These are phyloP conservation scores for Puccinia hordei DNA, from an alignment of 1,284 basidiomycete genomes.

Conservation along the genomic window DNA sequence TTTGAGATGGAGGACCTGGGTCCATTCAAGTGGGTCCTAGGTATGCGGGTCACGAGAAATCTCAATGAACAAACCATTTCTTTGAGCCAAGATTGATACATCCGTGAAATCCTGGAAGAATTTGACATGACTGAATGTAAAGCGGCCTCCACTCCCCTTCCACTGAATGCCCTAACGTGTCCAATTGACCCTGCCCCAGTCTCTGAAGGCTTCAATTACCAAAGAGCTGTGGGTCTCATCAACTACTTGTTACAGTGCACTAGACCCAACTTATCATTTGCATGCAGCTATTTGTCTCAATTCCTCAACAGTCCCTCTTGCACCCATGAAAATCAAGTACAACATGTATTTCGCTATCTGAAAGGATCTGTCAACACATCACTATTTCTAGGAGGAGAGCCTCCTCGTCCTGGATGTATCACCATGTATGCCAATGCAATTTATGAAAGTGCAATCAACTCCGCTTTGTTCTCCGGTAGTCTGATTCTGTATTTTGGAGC, in stretches of 20 bases:
- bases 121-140: background rate
- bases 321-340: no score
- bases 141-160: background rate
- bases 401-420: no score
- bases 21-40: background rate
- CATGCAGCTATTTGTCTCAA: background rate
- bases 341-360: no score
- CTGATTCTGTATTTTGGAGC: no score
- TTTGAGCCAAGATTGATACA: background rate
- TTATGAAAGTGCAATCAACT: no score
- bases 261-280: background rate
- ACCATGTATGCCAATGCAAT: no score
- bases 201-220: background rate
- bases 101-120: background rate
- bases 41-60: background rate
- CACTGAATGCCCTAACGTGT: background rate
- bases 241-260: conserved; percentile 15
- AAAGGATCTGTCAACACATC: no score
- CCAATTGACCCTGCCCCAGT: no score
- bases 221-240: background rate
- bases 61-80: background rate
- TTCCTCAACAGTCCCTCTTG: no score
- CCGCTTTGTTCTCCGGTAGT: background rate
- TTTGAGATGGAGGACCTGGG: conserved; percentile 28
- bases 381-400: no score